These are phyloP conservation scores for Ceratobasidium sp. DNA, from an alignment of 1,284 basidiomycete genomes.

Conservation along the genomic window DNA sequence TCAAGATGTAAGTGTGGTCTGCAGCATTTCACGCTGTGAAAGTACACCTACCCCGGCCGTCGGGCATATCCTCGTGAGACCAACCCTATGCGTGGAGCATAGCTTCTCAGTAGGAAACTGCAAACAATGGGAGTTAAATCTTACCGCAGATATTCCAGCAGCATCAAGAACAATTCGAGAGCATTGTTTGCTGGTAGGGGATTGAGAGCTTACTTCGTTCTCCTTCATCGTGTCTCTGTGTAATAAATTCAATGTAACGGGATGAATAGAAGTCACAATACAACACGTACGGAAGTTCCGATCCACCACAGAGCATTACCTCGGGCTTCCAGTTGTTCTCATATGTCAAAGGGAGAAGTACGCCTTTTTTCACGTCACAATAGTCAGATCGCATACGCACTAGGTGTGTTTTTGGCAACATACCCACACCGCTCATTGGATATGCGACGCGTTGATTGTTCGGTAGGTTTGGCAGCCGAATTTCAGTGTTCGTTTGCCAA, in stretches of 20 bases:
- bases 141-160: slow-evolving; percentile 53
- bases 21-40: slow-evolving; percentile 49
- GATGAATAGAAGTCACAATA: background rate
- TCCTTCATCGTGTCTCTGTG: slow-evolving; percentile 46
- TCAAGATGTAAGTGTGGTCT: background rate
- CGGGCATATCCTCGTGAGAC: slow-evolving; percentile 78
- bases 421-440: slow-evolving; percentile 70
- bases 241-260: no score
- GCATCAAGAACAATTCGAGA: slow-evolving; percentile 56
- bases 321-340: slow-evolving; percentile 73
- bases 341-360: slow-evolving; percentile 76
- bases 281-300: slow-evolving; percentile 49
- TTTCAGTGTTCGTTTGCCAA: slow-evolving; percentile 73
- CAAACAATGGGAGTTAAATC: background rate
- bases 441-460: slow-evolving; percentile 86
- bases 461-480: slow-evolving; percentile 72
- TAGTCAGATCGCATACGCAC: slow-evolving; percentile 25
- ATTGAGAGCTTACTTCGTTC: slow-evolving; percentile 45
- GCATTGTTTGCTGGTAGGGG: slow-evolving; percentile 55
- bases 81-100: slow-evolving; percentile 62
- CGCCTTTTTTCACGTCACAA: slow-evolving; percentile 50
- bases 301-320: slow-evolving; percentile 81
- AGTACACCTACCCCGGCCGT: slow-evolving; percentile 59
- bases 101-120: no score
- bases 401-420: background rate